These are phyloP conservation scores for Thuidium tamariscinum DNA, from an alignment of 225 moss, liverwort and hornwort species.

Conservation along the genomic window DNA sequence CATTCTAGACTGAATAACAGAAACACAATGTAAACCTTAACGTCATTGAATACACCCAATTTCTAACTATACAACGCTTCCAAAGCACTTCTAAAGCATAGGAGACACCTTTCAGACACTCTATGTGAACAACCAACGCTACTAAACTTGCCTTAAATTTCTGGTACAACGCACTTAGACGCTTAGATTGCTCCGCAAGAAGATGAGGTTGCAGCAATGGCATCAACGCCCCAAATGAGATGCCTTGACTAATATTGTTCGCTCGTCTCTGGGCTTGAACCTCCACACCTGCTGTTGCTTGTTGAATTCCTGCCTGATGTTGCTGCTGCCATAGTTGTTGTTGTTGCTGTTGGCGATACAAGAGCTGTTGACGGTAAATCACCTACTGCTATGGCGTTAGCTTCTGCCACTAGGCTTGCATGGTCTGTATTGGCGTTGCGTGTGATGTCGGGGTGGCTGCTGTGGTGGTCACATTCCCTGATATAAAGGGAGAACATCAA, in stretches of 20 bases:
- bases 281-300: background rate
- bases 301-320: constrained; percentile 15
- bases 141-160: constrained; percentile 59
- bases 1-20: background rate
- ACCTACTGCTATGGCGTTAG: constrained; percentile 37
- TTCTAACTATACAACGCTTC: background rate
- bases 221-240: constrained; percentile 94
- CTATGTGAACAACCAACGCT: background rate
- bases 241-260: constrained; percentile 60
- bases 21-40: background rate
- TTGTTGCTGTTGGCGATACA: constrained; percentile 2
- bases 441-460: constrained; percentile 9
- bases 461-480: constrained; percentile 24
- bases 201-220: constrained; percentile 95
- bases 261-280: constrained; percentile 34
- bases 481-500: background rate
- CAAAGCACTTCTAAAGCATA: background rate
- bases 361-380: constrained; percentile 20
- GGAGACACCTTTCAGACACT: background rate
- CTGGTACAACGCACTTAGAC: constrained; percentile 60
- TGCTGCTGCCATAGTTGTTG: background rate
- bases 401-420: constrained; percentile 29
- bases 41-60: background rate
- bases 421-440: constrained; percentile 1
- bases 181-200: constrained; percentile 66